phyloP scores from a whole-genome alignment of 116 monocot genomes.

The Phalaenopsis hybrid region DNA sequence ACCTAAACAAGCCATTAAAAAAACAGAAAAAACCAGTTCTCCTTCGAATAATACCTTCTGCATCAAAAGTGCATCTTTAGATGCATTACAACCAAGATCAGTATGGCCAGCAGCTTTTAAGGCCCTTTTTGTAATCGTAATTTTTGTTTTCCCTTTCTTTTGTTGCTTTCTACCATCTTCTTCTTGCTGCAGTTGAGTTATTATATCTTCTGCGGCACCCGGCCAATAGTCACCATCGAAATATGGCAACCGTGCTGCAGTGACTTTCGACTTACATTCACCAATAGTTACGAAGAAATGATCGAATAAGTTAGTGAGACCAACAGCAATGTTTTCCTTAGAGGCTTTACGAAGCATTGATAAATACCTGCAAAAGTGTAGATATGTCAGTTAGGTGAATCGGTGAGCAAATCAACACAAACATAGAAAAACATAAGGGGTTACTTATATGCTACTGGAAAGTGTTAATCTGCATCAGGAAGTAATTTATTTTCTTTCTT shows the following conservation, averaged over 20 bases:
- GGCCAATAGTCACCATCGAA: constrained; percentile 99
- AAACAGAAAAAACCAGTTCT: too few species aligned
- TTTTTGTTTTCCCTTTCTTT: constrained; percentile 86
- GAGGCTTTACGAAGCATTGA: constrained; percentile 80
- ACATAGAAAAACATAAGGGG: not conserved
- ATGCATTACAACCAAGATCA: too few species aligned
- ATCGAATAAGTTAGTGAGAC: constrained; percentile 81
- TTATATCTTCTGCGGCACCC: constrained; percentile 93
- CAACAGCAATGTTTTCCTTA: constrained; percentile 76
- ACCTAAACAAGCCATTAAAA: too few species aligned
- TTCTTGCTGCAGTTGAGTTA: constrained; percentile 72
- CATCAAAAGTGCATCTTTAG: too few species aligned
- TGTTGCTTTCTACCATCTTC: constrained; percentile 78
- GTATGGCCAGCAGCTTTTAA: too few species aligned
- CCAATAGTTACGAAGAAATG: constrained; percentile 66
- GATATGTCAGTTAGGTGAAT: not conserved
- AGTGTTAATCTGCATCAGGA: too few species aligned
- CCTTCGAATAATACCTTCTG: too few species aligned
- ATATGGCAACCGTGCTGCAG: constrained; percentile 88
- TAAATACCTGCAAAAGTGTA: constrained; percentile 53
- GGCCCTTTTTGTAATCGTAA: constrained; percentile 27
- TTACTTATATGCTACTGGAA: not conserved
- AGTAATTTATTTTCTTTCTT: too few species aligned
- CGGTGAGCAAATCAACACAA: not conserved
- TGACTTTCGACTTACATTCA: constrained; percentile 84